Base-by-base conservation (phyloP, 169 alveolate genomes). In the Theileria parva region DNA sequence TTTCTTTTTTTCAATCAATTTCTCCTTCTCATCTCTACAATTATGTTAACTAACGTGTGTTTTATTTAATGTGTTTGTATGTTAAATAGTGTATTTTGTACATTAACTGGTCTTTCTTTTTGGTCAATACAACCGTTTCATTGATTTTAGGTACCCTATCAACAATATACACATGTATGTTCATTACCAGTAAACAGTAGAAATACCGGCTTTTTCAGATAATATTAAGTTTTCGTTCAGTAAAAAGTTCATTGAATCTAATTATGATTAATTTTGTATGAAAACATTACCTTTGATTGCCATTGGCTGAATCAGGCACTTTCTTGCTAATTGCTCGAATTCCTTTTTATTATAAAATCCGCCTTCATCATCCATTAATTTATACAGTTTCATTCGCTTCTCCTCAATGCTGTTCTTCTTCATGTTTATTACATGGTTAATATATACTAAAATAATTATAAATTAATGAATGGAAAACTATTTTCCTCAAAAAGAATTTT, bases 271-370 rank as follows among this genome's bases (percentile, higher is more conserved):
- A 79, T 78, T 11, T 6, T 77, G 5, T 23, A 55, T 48, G 21
- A 57, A 75, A 50, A 79, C 4, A 55, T 78, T 64, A 85, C 91
- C 87, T 59, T 85, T 85, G 30, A 85, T 79, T 23, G 68, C 77
- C 32, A 85, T 63, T 6, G 91, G 79, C 11, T 79, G 86, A 37
- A 85, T 69, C 39, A 79, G 79, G 59, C 72, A 78, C 60, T 77
- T 85, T 48, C 55, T 79, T 7, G 81, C 88, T 13, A 85, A 63
- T 15, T 76, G 27, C 32, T 85, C 87, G 57, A 85, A 53, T 67
- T 85, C 91, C 67, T 76, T 85, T 39, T 77, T 34, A 27, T 67
- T 72, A 39, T 66, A 85, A 77, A 85, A 85, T 25, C 87, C 85
- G 0, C 53, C 53, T 44, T 80, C 73, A 53, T 85, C 80, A 27